Evolutionary conservation across 768 basidiomycete genomes (phyloP).

Genomic region (Leccinum rimulosum): DNA sequence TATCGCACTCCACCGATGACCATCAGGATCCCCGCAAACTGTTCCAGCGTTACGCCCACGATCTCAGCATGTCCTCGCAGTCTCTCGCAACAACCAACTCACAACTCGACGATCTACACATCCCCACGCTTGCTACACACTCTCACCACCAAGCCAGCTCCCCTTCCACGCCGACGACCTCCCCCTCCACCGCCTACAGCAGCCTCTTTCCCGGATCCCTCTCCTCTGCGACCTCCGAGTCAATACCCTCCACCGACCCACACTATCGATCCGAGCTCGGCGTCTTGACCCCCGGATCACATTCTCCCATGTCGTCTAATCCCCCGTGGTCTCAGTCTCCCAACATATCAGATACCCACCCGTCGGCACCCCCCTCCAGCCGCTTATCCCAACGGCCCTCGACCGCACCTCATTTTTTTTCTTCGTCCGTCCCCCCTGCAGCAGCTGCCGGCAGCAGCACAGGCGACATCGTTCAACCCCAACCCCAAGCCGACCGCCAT

Average conservation of each 20-base stretch:
- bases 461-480: not conserved
- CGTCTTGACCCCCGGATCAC: conserved; percentile 3
- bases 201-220: conserved; percentile 19
- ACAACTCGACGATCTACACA: conserved; percentile 12
- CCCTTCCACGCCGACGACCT: conserved; percentile 27
- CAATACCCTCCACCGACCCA: conserved; percentile 10
- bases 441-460: not conserved
- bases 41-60: conserved; percentile 12
- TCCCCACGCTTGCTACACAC: not conserved
- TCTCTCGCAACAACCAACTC: conserved; percentile 15
- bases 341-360: conserved; percentile 19
- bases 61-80: conserved; percentile 16
- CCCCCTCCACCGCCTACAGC: conserved; percentile 23
- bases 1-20: conserved; percentile 22
- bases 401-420: conserved; percentile 9
- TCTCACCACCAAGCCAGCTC: conserved; percentile 9
- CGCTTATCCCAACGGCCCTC: conserved; percentile 16
- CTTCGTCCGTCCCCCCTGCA: not conserved
- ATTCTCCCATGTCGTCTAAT: conserved; percentile 17
- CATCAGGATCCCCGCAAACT: conserved; percentile 9
- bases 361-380: not conserved
- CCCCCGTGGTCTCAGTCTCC: conserved; percentile 17
- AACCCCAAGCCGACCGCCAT: conserved; percentile 6
- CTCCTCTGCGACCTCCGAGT: conserved; percentile 29
- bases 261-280: conserved; percentile 19